These are phyloP conservation scores for Penicillium pancosmium DNA, from an alignment of 495 filamentous ascomycete genomes.

Conservation along the genomic window DNA sequence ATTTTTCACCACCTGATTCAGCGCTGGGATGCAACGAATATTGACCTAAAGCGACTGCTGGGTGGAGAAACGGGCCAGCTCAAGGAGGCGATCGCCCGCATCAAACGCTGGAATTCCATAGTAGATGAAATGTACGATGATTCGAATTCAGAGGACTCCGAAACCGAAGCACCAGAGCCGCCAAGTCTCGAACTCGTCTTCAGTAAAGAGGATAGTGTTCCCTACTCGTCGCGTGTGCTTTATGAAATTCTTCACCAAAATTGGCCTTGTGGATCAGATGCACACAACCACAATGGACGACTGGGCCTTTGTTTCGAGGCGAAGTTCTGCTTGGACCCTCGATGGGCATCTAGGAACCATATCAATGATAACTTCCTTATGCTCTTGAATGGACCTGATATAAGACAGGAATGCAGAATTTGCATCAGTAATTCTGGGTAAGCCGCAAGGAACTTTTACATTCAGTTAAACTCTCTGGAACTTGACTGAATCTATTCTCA, in stretches of 20 bases:
- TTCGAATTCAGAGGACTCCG: neutral
- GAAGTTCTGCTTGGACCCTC: slow-evolving; percentile 17
- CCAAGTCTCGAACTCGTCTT: neutral
- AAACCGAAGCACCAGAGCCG: neutral
- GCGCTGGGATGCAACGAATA: neutral
- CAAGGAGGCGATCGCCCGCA: neutral
- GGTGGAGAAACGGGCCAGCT: neutral
- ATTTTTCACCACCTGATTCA: neutral
- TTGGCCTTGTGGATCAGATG: neutral
- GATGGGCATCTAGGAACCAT: slow-evolving; percentile 2
- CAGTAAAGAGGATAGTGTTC: neutral
- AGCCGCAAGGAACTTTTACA: neutral
- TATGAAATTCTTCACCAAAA: neutral
- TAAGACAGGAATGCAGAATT: slow-evolving; percentile 16
- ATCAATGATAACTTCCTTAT: slow-evolving; percentile 13
- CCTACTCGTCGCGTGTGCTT: neutral
- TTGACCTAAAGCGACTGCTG: neutral
- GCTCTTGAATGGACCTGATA: slow-evolving; percentile 10
- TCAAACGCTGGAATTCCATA: neutral
- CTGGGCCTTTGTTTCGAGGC: slow-evolving; percentile 14
- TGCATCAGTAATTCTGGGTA: neutral
- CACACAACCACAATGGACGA: slow-evolving; percentile 5
- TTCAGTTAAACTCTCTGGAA: no score
- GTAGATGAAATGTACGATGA: neutral
- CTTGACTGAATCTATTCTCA: neutral